Evolutionary conservation across 176 grass and related monocot species (phyloP).

Genomic region (Oryza brachyantha): DNA sequence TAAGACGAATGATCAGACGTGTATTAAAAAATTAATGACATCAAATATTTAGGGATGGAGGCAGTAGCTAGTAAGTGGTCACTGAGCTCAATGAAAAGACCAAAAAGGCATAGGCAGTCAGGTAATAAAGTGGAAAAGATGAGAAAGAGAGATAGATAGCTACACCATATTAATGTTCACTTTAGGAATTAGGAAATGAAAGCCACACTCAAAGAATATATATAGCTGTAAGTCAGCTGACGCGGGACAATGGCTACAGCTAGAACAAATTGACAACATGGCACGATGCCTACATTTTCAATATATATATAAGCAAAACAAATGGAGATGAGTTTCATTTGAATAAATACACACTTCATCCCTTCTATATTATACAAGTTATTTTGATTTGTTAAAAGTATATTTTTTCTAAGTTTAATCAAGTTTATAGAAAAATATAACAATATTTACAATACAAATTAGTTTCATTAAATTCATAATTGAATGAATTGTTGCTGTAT

Average conservation of each 20-base stretch:
- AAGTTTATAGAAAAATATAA: no score
- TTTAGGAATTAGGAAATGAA: slow-evolving; percentile 29
- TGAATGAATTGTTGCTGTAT: no score
- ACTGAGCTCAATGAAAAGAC: neutral
- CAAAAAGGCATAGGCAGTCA: neutral
- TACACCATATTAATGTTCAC: neutral
- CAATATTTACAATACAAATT: no score
- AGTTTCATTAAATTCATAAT: no score
- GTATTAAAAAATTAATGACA: no score
- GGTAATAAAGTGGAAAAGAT: neutral
- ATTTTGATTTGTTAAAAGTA: no score
- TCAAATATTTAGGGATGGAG: no score
- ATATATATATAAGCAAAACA: neutral
- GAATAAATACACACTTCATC: no score
- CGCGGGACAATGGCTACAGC: neutral
- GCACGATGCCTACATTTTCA: neutral
- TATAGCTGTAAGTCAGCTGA: neutral
- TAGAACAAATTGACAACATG: neutral
- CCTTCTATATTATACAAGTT: no score
- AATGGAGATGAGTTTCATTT: neutral
- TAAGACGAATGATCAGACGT: no score
- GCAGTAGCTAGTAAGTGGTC: neutral
- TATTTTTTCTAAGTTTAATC: no score
- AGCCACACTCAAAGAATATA: slow-evolving; percentile 9
- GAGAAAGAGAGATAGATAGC: neutral